phyloP scores from a whole-genome alignment of 345 rosid genomes.

The Dimocarpus longan region DNA sequence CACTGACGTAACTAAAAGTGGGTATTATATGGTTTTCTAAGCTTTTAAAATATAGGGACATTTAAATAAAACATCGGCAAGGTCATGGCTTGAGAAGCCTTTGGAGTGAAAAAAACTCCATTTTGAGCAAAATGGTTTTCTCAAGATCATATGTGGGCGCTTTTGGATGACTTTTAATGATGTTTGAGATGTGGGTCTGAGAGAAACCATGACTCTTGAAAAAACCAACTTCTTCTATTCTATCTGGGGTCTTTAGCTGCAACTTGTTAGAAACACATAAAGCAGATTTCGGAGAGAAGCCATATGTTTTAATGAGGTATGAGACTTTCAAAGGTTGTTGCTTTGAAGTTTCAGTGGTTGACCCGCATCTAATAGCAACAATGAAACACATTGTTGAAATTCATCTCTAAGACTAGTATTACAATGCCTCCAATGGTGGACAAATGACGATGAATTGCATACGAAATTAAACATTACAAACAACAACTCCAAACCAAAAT shows the following conservation, averaged over 20 bases:
- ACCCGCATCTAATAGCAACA: background rate
- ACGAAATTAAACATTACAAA: background rate
- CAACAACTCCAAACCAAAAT: no score
- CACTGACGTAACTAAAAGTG: constrained; percentile 22
- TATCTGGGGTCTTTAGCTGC: background rate
- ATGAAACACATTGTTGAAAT: background rate
- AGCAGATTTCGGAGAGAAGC: constrained; percentile 26
- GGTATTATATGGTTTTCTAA: constrained; percentile 35
- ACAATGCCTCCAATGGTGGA: background rate
- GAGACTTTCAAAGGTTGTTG: constrained; percentile 14
- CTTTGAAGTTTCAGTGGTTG: background rate
- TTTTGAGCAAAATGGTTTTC: constrained; percentile 37
- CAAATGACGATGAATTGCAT: background rate
- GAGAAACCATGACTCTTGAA: constrained; percentile 36
- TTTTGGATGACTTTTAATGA: constrained; percentile 16
- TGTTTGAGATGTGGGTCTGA: constrained; percentile 17
- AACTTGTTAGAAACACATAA: background rate
- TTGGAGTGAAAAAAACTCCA: constrained; percentile 35
- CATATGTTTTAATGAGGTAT: constrained; percentile 25
- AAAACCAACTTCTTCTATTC: constrained; percentile 10
- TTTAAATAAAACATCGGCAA: background rate
- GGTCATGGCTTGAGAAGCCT: constrained; percentile 31
- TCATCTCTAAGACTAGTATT: no score
- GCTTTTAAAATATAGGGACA: constrained; percentile 21
- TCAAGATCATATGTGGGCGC: constrained; percentile 14